Base-by-base conservation (phyloP, 495 filamentous ascomycete species). In the Aspergillus funiculosus region DNA sequence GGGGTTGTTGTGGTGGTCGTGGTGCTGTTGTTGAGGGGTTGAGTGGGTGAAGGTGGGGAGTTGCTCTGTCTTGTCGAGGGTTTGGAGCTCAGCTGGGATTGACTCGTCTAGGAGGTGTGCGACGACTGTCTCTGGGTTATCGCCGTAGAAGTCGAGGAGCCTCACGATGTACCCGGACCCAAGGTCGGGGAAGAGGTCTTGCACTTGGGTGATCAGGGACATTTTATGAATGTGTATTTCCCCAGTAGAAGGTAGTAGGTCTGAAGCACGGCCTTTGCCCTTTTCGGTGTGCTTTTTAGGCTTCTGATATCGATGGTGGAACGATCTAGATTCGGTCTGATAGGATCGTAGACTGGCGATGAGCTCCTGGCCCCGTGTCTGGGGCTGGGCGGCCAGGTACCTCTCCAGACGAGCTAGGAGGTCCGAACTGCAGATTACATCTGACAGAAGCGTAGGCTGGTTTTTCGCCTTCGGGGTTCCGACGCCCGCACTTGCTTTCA, bases 121-220 rank as follows among this genome's bases (percentile, higher is more conserved):
- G 32, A 91, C 82, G 26, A 90, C 81, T 56, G 81, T 76, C 57
- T 97, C 92, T 0, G 85, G 76, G 61, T 88, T 71, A 53, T 90
- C 78, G 44, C 67, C 57, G 66, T 92, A 92, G 57, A 83, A 79
- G 51, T 92, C 85, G 2, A 97, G 73, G 11, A 95, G 74, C 48
- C 78, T 79, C 11, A 83, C 69, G 29, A 97, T 67, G 62, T 95
- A 97, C 4, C 78, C 85, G 5, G 86, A 80, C 2, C 90, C 92
- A 6, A 98, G 74, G 46, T 91, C 79, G 0, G 92, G 89, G 63
- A 98, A 96, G 18, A 98, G 72, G 55, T 98, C 92, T 57, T 95
- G 89, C 27, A 98, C 73, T 64, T 91, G 86, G 5, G 81, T 83
- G 37, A 96, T 78, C 20, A 90, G 77, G 55, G 80, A 88, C 79